phyloP scores from a whole-genome alignment of 805 yeast species.

The Tetrapisispora namnaoensis region DNA sequence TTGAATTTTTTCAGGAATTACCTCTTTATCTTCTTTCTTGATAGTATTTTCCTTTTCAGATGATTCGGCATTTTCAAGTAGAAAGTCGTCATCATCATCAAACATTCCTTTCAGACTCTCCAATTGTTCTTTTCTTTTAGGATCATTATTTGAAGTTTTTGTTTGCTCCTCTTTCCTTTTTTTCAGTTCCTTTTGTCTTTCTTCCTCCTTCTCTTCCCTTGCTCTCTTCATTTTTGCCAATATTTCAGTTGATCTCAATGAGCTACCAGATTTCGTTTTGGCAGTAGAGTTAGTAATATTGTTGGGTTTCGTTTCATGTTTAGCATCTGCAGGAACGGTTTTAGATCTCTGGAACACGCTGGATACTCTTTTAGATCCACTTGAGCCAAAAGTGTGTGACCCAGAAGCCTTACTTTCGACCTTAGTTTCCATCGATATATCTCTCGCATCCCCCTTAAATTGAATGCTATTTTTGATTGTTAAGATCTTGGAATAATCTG shows the following conservation, averaged over 20 bases:
- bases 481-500: slow-evolving; percentile 11
- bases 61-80: background rate
- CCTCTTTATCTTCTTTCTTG: background rate
- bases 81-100: slow-evolving; percentile 16
- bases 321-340: slow-evolving; percentile 8
- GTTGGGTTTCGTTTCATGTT: background rate
- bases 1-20: background rate
- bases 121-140: slow-evolving; percentile 24
- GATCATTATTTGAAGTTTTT: slow-evolving; percentile 8
- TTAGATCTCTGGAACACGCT: slow-evolving; percentile 7
- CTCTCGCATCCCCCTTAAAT: background rate
- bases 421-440: background rate
- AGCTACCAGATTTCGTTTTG: slow-evolving; percentile 12
- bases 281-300: background rate
- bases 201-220: slow-evolving; percentile 24
- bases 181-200: slow-evolving; percentile 21
- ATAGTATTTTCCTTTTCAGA: background rate
- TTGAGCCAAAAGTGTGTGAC: background rate
- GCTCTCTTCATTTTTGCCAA: slow-evolving; percentile 26
- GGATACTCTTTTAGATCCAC: background rate
- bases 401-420: background rate
- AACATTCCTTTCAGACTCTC: slow-evolving; percentile 22
- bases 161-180: slow-evolving; percentile 15
- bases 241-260: slow-evolving; percentile 25
- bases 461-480: slow-evolving; percentile 15